Conservation (phyloP, 345 rosid species). For the Excoecaria agallocha region DNA sequence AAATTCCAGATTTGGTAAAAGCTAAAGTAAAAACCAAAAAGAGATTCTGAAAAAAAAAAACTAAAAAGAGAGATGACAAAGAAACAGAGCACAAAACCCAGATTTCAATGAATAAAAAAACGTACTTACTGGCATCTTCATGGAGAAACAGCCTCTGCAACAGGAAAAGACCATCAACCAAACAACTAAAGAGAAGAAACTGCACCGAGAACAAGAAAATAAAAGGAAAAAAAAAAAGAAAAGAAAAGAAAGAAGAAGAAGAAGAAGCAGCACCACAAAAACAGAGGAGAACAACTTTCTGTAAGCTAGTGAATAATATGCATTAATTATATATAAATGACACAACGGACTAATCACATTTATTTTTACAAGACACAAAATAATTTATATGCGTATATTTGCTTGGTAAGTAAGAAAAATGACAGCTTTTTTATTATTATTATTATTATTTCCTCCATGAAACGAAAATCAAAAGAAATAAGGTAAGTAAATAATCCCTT, state of each 20-base stretch:
- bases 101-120: conserved; percentile 35
- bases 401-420: conserved; percentile 14
- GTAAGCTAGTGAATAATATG: conserved; percentile 46
- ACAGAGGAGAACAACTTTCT: conserved; percentile 31
- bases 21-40: too few relatives aligned
- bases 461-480: not conserved
- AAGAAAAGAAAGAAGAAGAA: conserved; percentile 12
- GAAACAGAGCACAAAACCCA: conserved; percentile 22
- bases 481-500: conserved; percentile 9
- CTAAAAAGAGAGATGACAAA: not conserved
- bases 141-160: conserved; percentile 40
- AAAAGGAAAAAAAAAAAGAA: conserved; percentile 5
- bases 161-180: conserved; percentile 5
- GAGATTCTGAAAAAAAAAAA: too few relatives aligned
- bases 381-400: not conserved
- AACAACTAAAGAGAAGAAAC: conserved; percentile 16
- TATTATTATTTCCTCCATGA: too few relatives aligned
- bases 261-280: conserved; percentile 29
- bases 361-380: conserved; percentile 14
- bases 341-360: conserved; percentile 23
- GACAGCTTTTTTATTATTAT: conserved; percentile 13
- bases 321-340: conserved; percentile 64
- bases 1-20: conserved; percentile 27
- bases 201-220: conserved; percentile 10
- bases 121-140: conserved; percentile 99